Base-by-base conservation (phyloP, 2,329 filamentous ascomycete genomes). In the Alternaria burnsii region DNA sequence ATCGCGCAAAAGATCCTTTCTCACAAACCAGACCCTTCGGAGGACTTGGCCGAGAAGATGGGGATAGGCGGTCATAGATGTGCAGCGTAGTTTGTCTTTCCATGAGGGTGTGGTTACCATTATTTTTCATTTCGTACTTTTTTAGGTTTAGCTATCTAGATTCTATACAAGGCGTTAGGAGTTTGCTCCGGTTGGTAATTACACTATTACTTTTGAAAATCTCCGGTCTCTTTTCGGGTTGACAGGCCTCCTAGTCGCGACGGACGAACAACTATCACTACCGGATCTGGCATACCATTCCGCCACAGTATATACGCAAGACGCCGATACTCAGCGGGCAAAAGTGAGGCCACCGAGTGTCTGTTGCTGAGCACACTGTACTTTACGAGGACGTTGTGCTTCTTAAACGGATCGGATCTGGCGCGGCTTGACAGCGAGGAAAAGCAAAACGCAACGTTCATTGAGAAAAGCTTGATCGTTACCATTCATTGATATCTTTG, bases 311-410 rank as follows among this genome's bases (percentile, higher is more conserved):
- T 50, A 50, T 42, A 42, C 50, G 55, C 55, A 58, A 41, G 30
- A 58, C 55, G 55, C 55, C 55, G 55, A 58, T 26, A 54, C 42
- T 54, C 55, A 58, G 55, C 55, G 50, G 34, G 41, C 20, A 18
- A 48, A 54, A 40, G 51, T 38, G 34, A 41, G 55, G 50, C 42
- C 30, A 16, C 30, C 20, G 20, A 26, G 18, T 55, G 50, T 52
- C 12, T 36, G 30, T 38, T 38, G 14, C 32, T 50, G 46, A 40
- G 36, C n/a, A n/a, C 16, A n/a, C 14, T n/a, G 32, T 48, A 9
- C 30, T 34, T 36, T 22, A 36, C 30, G 30, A 48, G 30, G 46
- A 50, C 32, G 24, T 14, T 36, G 6, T 50, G 36, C 30, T 36
- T 22, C 30, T 50, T 38, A 22, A 50, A 38, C 16, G 16, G 32